Evolutionary conservation across 2,329 filamentous ascomycete species (phyloP).

Genomic region (Colletotrichum tabaci): DNA sequence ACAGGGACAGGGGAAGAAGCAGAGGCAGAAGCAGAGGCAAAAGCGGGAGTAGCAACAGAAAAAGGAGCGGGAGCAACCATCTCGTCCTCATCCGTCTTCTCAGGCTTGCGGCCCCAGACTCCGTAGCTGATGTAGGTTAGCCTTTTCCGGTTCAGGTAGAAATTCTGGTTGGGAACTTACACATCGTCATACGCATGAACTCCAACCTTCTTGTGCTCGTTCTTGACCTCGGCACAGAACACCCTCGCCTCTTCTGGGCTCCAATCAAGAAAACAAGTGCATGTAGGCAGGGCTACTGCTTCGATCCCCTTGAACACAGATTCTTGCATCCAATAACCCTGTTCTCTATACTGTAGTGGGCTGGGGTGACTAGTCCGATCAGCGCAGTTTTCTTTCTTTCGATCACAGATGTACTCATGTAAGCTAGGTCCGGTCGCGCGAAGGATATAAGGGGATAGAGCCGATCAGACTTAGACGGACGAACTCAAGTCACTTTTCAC

Average conservation of each 20-base stretch:
- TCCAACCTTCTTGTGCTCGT: slow-evolving; percentile 49
- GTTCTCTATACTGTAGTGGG: slow-evolving; percentile 61
- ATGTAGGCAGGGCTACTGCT: slow-evolving; percentile 51
- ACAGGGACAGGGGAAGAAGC: too few relatives aligned
- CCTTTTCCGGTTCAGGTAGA: too few relatives aligned
- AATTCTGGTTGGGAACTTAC: slow-evolving; percentile 46
- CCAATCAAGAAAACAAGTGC: slow-evolving; percentile 54
- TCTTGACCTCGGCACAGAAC: slow-evolving; percentile 52
- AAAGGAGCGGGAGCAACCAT: neutral
- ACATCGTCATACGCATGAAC: slow-evolving; percentile 57
- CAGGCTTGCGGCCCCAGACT: slow-evolving; percentile 32
- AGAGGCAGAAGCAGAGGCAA: too few relatives aligned
- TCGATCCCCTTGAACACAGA: slow-evolving; percentile 51
- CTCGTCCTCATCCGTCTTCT: slow-evolving; percentile 14
- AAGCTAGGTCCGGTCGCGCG: too few relatives aligned
- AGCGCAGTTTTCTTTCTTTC: too few relatives aligned
- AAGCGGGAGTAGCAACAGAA: too few relatives aligned
- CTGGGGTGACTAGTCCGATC: too few relatives aligned
- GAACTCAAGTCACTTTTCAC: too few relatives aligned
- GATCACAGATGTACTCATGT: too few relatives aligned
- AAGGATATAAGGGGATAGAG: too few relatives aligned
- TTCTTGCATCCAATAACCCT: slow-evolving; percentile 52
- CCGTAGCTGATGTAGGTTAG: slow-evolving; percentile 21
- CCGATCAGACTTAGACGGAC: too few relatives aligned
- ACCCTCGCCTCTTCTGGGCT: slow-evolving; percentile 50